These are phyloP conservation scores for Teunomyces stri DNA, from an alignment of 805 yeast genomes.

Conservation along the genomic window DNA sequence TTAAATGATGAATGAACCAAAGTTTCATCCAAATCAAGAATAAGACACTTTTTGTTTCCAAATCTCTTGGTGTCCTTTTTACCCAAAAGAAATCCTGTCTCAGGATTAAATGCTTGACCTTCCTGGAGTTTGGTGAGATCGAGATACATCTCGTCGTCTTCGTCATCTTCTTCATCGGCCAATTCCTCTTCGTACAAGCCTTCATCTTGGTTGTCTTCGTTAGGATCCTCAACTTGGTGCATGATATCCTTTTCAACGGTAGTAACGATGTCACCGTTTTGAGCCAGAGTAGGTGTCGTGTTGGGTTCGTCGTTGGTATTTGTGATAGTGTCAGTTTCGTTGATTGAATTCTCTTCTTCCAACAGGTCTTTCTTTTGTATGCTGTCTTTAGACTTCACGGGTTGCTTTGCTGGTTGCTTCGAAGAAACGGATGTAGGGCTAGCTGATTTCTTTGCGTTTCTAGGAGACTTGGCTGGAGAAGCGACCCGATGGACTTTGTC, in stretches of 20 bases:
- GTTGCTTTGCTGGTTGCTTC: slow-evolving; percentile 3
- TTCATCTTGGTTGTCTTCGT: neutral
- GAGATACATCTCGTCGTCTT: slow-evolving; percentile 32
- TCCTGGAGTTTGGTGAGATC: slow-evolving; percentile 67
- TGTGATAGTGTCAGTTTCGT: slow-evolving; percentile 43
- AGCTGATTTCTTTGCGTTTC: neutral
- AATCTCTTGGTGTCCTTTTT: slow-evolving; percentile 47
- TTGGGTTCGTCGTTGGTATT: slow-evolving; percentile 31
- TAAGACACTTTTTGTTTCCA: slow-evolving; percentile 74
- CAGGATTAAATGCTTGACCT: slow-evolving; percentile 64
- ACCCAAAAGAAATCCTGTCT: slow-evolving; percentile 64
- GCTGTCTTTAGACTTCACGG: slow-evolving; percentile 5
- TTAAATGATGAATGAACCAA: slow-evolving; percentile 94
- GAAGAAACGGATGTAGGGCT: neutral
- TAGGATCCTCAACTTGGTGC: neutral
- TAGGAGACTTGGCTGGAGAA: neutral
- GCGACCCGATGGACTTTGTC: slow-evolving; percentile 23
- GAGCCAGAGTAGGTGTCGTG: slow-evolving; percentile 13
- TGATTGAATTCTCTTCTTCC: slow-evolving; percentile 38
- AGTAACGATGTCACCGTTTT: neutral
- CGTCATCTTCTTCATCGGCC: slow-evolving; percentile 17
- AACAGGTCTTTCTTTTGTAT: slow-evolving; percentile 23
- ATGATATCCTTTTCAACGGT: neutral
- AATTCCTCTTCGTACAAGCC: slow-evolving; percentile 3
- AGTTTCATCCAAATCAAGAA: slow-evolving; percentile 93